Percentiles rank a stretch among this genome's conserved stretches.
These are phyloP conservation scores for Pisolithus sp. DNA, from an alignment of 768 basidiomycete species.

Conservation along the genomic window DNA sequence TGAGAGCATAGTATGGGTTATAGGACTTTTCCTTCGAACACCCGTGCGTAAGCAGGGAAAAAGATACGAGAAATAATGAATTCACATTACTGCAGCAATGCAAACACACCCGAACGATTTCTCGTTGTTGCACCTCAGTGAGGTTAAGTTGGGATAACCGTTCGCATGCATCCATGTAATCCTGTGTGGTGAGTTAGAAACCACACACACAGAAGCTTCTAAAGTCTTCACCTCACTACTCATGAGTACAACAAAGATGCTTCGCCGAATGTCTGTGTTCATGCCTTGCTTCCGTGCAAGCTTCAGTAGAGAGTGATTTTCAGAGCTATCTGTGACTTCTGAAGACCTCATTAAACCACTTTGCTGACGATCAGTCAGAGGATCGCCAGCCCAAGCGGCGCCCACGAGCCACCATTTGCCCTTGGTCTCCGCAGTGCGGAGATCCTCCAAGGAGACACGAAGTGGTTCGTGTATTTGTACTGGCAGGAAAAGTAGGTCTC, in stretches of 20 bases:
- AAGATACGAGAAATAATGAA: background rate
- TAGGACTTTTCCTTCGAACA: constrained; percentile 68
- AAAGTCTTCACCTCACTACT: constrained; percentile 72
- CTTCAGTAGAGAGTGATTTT: constrained; percentile 47
- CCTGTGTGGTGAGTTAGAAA: constrained; percentile 41
- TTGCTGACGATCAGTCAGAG: constrained; percentile 67
- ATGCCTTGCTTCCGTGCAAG: constrained; percentile 95
- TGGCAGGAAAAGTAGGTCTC: constrained; percentile 24
- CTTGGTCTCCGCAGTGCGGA: constrained; percentile 74
- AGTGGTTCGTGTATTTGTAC: constrained; percentile 82
- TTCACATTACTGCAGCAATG: constrained; percentile 89
- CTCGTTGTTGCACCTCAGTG: constrained; percentile 86
- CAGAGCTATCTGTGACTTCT: constrained; percentile 24
- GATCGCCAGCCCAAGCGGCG: constrained; percentile 92
- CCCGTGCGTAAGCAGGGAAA: background rate
- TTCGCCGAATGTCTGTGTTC: constrained; percentile 93
- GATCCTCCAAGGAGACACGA: constrained; percentile 78
- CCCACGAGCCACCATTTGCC: constrained; percentile 99
- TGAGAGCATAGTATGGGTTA: constrained; percentile 93
- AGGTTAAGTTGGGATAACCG: constrained; percentile 78
- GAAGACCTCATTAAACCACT: constrained; percentile 17
- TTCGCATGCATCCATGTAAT: constrained; percentile 94
- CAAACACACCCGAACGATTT: constrained; percentile 86
- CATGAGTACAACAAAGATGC: constrained; percentile 92
- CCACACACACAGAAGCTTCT: background rate